Evolutionary conservation across 2,329 filamentous ascomycete genomes (phyloP), one percentile per base, ranked within the genome.

Genomic region (Cordyceps tenuipes): DNA sequence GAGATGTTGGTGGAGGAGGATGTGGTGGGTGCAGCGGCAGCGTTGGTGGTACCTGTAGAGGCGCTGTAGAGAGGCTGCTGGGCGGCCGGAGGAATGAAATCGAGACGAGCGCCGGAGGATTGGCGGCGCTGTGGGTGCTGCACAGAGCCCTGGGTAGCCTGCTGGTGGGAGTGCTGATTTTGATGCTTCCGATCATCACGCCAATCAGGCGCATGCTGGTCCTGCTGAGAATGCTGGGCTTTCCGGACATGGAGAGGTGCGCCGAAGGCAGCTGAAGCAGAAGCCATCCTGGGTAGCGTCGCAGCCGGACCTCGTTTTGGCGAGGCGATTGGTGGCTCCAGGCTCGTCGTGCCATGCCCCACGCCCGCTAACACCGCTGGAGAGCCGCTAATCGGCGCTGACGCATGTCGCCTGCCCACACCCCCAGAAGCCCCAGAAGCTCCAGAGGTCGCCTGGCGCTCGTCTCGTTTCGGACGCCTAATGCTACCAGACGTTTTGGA

Each of bases 401-500:
- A 83, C 59, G 79, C 76, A 71, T 82, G 76, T 55, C 81, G 80
- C 69, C 76, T 78, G 63, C 73, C 75, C 66, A 72, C 74, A 64
- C 67, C 74, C 62, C 73, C 12, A 36, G 34, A 36, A 36, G 34
- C 34, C 34, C 34, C 34, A 13, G 34, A 9, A 10, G 7, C 34
- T 36, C 12, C 43, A 46, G 43, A 53, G 31, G 41, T 47, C 12
- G 60, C 17, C 26, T 55, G 53, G n/a, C 26, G 21, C 44, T 50
- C 71, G 61, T 75, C 76, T 62, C 79, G 77, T 70, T 84, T 86
- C 34, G 77, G 72, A 23, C 79, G 79, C 53, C 82, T 79, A 57
- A 85, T 68, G 70, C 83, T 86, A 59, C 81, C 79, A 9, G 73
- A 70, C 5, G 78, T 76, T 68, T 75, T 80, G 39, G 80, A 73